phyloP scores from a whole-genome alignment of 2,329 filamentous ascomycete species.

The Fusarium nelsonii region DNA sequence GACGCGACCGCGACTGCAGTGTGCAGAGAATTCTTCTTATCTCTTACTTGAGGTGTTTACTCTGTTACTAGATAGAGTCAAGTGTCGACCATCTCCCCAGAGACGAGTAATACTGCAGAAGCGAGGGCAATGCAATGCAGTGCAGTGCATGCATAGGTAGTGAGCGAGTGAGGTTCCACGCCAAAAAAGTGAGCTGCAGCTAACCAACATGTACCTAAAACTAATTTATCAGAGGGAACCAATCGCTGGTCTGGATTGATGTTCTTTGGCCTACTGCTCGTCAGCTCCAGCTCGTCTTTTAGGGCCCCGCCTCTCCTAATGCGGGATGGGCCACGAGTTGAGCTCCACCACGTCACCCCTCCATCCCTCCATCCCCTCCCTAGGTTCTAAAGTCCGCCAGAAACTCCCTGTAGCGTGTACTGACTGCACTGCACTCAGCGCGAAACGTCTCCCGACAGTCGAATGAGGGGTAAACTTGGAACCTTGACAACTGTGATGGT shows the following conservation, averaged over 20 bases:
- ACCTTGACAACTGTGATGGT: slow-evolving; percentile 34
- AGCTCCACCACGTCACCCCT: slow-evolving; percentile 47
- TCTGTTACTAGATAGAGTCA: slow-evolving; percentile 7
- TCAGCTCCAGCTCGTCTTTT: slow-evolving; percentile 42
- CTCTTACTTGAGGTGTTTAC: slow-evolving; percentile 32
- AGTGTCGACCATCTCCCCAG: slow-evolving; percentile 28
- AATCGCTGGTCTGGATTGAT: slow-evolving; percentile 34
- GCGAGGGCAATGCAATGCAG: not conserved
- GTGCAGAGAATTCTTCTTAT: slow-evolving; percentile 12
- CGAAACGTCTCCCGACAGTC: slow-evolving; percentile 43
- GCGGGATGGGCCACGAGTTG: slow-evolving; percentile 41
- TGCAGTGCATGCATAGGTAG: not conserved
- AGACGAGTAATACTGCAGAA: slow-evolving; percentile 41
- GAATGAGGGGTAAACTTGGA: slow-evolving; percentile 46
- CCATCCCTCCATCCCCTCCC: slow-evolving; percentile 3
- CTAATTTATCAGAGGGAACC: slow-evolving; percentile 45
- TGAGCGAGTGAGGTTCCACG: slow-evolving; percentile 25
- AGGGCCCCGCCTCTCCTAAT: slow-evolving; percentile 38
- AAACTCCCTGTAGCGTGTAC: slow-evolving; percentile 25
- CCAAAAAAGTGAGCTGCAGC: slow-evolving; percentile 37
- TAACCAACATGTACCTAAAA: slow-evolving; percentile 30
- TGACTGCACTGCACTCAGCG: slow-evolving; percentile 13
- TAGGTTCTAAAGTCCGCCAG: slow-evolving; percentile 1
- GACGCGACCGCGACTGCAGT: not conserved
- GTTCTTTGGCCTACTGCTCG: slow-evolving; percentile 34